Evolutionary conservation across 208 protist species (phyloP), one percentile per base, ranked within the genome.

Genomic region (Acanthamoeba royreba): DNA sequence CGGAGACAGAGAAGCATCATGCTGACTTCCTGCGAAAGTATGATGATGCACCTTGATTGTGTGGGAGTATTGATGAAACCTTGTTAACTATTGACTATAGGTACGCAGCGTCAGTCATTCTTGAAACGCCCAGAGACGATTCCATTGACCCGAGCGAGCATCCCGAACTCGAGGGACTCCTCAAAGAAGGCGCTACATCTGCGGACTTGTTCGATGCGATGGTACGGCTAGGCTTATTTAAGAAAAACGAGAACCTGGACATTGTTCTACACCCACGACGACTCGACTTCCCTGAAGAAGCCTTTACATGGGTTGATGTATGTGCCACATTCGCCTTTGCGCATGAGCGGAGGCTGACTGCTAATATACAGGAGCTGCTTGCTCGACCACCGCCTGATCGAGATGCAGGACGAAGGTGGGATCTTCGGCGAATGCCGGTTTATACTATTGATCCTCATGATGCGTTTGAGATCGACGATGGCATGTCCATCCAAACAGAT

Each of bases 381-480:
- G 25, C 74, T n/a, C 74, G n/a, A 53, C 74, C 74, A 28, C 74
- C 74, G 19, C 74, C 74, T 25, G 74, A 85, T 28, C 0, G 22
- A 4, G 74, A 55, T 45, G 74, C 1, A 53, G 74, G 43, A 2
- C 15, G 25, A 13, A 2, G 83, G 31, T 46, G 25, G 83, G 83
- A 90, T n/a, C 52, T 90, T 5, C 22, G 49, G 31, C 2, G 66
- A 4, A n/a, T 69, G 46, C 83, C 46, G 13, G 49, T 90, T 22
- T 90, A 69, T 42, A 47, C 83, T 17, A 69, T 90, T 8, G 83
- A 90, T 25, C 46, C 46, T 3, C 53, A 42, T 42, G 83, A 90
- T 25, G 52, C 83, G 15, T 47, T 40, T 42, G 83, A 90, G 53
- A 66, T 90, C 22, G 83, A 90, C 40, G 83, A 90, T n/a, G 83